Base-by-base conservation (phyloP, 768 basidiomycete genomes). In the Glaciozyma antarctica region DNA sequence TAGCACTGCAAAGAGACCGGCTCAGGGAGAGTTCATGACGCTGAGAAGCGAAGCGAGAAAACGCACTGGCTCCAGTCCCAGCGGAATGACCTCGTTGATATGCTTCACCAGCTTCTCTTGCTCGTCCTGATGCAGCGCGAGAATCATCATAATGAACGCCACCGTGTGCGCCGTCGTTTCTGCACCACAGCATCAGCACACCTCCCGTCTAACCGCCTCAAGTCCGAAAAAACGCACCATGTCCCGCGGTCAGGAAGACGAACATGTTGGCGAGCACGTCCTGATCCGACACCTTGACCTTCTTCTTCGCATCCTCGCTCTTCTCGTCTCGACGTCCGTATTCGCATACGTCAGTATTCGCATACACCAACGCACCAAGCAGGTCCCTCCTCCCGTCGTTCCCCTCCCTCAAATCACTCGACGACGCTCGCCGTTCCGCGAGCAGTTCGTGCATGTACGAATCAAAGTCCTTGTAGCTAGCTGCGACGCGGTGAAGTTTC, bases 91-190 rank as follows among this genome's bases (percentile, higher is more conserved):
- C 24, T 63, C 68, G 58, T 65, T 63, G 32, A 62, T 65, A 55
- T 69, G 68, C 54, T 65, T 61, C 21, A 57, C 63, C 4, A 45
- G 26, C 22, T 60, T 60, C 38, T 69, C 61, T 32, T 62, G 60
- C 12, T 47, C 58, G 1, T 62, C 64, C 15, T 58, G 64, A 54
- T 69, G 30, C 45, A 24, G 9, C 15, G 43, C 32, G 4, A 48
- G 13, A 21, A 32, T 12, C 2, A 12, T 4, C 8, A 24, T 0
- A 3, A 24, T 15, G 17, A 22, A 38, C 21, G 54, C 54, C 7
- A 56, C 16, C 9, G 54, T 24, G 43, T 32, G 17, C 8, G 47
- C 61, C 1, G 41, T 19, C 5, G 43, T 26, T 32, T 17, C 9
- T 30, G n/a, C n/a, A 13, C 3, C 15, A 41, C 22, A 28, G 26